These are phyloP conservation scores for Carpinus fangiana DNA, from an alignment of 306 rosid genomes.

Conservation along the genomic window DNA sequence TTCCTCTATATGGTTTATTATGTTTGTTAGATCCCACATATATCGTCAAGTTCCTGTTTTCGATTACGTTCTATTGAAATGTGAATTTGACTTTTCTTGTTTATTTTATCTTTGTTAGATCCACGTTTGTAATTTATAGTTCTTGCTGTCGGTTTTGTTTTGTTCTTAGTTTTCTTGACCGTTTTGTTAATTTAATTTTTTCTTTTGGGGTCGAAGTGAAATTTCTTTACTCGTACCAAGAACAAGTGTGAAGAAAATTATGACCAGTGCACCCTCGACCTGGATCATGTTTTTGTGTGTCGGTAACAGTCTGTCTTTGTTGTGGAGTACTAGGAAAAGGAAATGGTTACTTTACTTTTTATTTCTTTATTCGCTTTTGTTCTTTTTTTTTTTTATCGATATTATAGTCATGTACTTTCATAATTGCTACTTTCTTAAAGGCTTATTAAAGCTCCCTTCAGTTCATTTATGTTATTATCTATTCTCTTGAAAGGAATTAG, in stretches of 20 bases:
- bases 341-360: conserved; percentile 28
- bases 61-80: neutral
- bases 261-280: conserved; percentile 20
- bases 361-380: conserved; percentile 40
- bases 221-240: neutral
- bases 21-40: neutral
- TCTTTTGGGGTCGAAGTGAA: neutral
- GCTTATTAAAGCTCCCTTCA: neutral
- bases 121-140: neutral
- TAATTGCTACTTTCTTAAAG: neutral
- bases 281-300: conserved; percentile 25
- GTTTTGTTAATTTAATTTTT: neutral
- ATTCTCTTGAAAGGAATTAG: neutral
- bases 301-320: conserved; percentile 32
- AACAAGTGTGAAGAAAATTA: neutral
- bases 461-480: neutral
- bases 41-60: neutral
- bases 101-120: neutral
- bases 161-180: neutral
- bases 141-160: neutral
- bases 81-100: neutral
- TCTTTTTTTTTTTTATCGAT: conserved; percentile 30
- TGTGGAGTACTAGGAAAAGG: conserved; percentile 35
- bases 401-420: neutral
- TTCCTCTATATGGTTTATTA: neutral